phyloP scores from a whole-genome alignment of 1,139 yeast species.

The Geotrichum macrosporum region DNA sequence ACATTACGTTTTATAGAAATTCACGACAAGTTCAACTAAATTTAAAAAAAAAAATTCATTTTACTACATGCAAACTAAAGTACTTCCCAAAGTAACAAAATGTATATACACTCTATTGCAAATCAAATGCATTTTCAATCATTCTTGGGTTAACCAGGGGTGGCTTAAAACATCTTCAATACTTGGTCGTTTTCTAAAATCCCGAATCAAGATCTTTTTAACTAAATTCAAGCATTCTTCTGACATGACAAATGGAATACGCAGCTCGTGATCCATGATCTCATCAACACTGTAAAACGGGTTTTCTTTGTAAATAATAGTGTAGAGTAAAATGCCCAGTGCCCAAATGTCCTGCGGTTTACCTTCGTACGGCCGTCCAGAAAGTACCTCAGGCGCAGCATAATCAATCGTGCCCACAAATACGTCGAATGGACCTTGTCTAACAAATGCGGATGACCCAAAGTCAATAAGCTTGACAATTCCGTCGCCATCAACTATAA shows the following conservation, averaged over 20 bases:
- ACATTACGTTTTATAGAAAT: no score
- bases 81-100: no score
- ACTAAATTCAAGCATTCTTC: conserved; percentile 55
- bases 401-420: conserved; percentile 96
- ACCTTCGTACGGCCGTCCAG: conserved; percentile 86
- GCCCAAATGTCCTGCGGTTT: conserved; percentile 98
- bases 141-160: no score
- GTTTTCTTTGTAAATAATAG: conserved; percentile 87
- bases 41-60: no score
- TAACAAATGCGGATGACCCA: conserved; percentile 88
- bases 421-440: conserved; percentile 92
- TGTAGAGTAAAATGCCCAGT: conserved; percentile 80
- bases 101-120: no score
- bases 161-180: conserved; percentile 65
- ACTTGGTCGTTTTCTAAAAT: conserved; percentile 61
- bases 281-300: conserved; percentile 95
- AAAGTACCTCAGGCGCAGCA: conserved; percentile 92
- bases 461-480: conserved; percentile 80
- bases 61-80: no score
- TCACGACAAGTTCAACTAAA: no score
- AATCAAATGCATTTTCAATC: no score
- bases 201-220: conserved; percentile 58
- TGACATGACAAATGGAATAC: conserved; percentile 61
- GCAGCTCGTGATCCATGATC: conserved; percentile 81
- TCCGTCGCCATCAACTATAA: conserved; percentile 60